These are phyloP conservation scores for Saturnispora hagleri DNA, from an alignment of 805 yeast species.

Conservation along the genomic window DNA sequence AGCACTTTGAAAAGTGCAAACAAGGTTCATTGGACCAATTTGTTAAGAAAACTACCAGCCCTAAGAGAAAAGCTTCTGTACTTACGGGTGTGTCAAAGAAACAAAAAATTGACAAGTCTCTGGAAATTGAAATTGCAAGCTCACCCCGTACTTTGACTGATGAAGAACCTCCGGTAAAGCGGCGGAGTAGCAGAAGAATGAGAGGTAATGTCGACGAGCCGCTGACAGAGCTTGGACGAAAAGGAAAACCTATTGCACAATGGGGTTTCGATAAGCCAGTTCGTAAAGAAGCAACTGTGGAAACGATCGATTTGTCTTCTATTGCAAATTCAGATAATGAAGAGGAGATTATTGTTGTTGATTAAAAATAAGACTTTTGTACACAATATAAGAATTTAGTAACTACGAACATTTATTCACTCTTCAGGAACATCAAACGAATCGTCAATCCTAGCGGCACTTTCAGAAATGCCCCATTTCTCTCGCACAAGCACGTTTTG, in stretches of 20 bases:
- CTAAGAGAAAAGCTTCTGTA: not conserved
- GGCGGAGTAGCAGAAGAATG: not conserved
- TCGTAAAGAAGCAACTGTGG: constrained; percentile 2
- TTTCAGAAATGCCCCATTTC: constrained; percentile 29
- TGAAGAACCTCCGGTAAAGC: not conserved
- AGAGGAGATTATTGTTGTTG: constrained; percentile 7
- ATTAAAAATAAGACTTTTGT: not conserved
- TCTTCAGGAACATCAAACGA: constrained; percentile 16
- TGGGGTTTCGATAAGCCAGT: not conserved
- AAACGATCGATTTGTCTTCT: constrained; percentile 1
- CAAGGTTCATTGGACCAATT: not conserved
- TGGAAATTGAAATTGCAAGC: not conserved
- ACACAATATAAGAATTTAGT: not conserved
- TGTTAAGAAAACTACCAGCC: not conserved
- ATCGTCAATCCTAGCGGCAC: constrained; percentile 27
- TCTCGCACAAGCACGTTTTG: constrained; percentile 22
- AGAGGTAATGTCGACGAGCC: not conserved
- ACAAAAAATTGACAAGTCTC: not conserved
- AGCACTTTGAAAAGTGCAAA: not conserved
- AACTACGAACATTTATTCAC: not conserved
- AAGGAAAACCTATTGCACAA: constrained; percentile 3
- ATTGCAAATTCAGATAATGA: not conserved
- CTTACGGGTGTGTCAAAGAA: not conserved
- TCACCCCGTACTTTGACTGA: not conserved
- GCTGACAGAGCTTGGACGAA: not conserved